Evolutionary conservation across 2,329 filamentous ascomycete species (phyloP).

Genomic region (Calonectria naviculata): DNA sequence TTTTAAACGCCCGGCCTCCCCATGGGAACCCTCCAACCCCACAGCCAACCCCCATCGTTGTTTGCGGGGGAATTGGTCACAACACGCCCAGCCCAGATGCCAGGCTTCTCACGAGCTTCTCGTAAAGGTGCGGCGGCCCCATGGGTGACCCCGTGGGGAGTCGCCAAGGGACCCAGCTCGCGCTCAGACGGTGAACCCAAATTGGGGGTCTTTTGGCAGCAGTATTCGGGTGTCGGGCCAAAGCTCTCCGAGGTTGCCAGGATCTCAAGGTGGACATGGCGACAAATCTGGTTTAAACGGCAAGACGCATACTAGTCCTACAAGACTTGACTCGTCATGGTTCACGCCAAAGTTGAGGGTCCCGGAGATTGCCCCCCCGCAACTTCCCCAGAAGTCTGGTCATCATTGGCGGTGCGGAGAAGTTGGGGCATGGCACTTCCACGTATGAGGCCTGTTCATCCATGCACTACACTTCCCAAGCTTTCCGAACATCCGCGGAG

Average conservation of each 20-base stretch:
- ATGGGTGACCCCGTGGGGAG: constrained; percentile 38
- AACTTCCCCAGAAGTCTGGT: constrained; percentile 9
- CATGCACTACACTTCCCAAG: neutral
- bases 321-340: neutral
- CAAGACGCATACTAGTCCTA: neutral
- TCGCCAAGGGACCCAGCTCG: constrained; percentile 30
- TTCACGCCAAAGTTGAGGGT: neutral
- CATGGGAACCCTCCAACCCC: constrained; percentile 20
- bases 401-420: constrained; percentile 19
- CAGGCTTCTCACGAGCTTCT: neutral
- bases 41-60: constrained; percentile 33
- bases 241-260: constrained; percentile 12
- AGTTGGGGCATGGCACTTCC: constrained; percentile 25
- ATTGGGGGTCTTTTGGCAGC: constrained; percentile 22
- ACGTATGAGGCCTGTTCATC: constrained; percentile 30
- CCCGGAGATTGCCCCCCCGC: constrained; percentile 24
- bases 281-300: neutral
- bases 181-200: constrained; percentile 27
- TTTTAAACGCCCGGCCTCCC: constrained; percentile 26
- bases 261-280: neutral
- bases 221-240: constrained; percentile 34
- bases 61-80: constrained; percentile 31
- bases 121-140: constrained; percentile 24
- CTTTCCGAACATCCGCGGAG: constrained; percentile 1
- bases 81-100: neutral